phyloP scores from a whole-genome alignment of 768 basidiomycete genomes.

The Phlebiopsis flavidoalba region DNA sequence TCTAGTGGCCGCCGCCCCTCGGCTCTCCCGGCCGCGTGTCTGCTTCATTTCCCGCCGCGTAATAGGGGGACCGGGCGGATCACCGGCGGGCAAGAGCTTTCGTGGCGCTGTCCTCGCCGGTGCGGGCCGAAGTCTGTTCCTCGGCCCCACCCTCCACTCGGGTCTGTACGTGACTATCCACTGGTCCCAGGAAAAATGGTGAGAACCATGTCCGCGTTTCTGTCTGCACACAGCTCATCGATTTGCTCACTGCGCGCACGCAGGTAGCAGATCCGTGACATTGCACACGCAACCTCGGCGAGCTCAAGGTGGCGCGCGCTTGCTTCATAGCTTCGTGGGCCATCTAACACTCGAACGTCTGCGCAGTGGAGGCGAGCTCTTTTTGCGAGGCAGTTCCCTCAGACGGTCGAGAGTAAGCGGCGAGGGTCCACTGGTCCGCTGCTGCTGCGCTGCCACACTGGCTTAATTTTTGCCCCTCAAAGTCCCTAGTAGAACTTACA shows the following conservation, averaged over 20 bases:
- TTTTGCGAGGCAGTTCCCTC: slow-evolving; percentile 96
- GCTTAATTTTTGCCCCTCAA: neutral
- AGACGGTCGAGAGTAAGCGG: slow-evolving; percentile 83
- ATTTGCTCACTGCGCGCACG: neutral
- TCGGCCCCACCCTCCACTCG: slow-evolving; percentile 10
- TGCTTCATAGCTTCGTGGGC: neutral
- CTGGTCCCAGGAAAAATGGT: slow-evolving; percentile 16
- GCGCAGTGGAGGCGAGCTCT: slow-evolving; percentile 86
- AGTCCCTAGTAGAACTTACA: slow-evolving; percentile 89
- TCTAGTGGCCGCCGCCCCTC: neutral
- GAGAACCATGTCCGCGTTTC: slow-evolving; percentile 4
- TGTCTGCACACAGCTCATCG: neutral
- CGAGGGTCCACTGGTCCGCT: slow-evolving; percentile 5
- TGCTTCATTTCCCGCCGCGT: neutral
- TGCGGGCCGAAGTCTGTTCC: neutral
- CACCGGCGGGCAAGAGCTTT: slow-evolving; percentile 8
- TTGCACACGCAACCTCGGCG: slow-evolving; percentile 91
- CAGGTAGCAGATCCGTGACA: slow-evolving; percentile 84
- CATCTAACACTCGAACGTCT: neutral
- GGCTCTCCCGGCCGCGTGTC: neutral
- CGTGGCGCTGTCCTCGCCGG: slow-evolving; percentile 9
- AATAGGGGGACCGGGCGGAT: neutral
- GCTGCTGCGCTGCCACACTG: neutral
- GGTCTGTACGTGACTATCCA: slow-evolving; percentile 12
- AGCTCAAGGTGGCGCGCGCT: slow-evolving; percentile 71